A percentile compares a stretch with the other conserved stretches of the same genome.
Evolutionary conservation across 163 green algal species (phyloP).

Genomic region (Scenedesmus sp.): DNA sequence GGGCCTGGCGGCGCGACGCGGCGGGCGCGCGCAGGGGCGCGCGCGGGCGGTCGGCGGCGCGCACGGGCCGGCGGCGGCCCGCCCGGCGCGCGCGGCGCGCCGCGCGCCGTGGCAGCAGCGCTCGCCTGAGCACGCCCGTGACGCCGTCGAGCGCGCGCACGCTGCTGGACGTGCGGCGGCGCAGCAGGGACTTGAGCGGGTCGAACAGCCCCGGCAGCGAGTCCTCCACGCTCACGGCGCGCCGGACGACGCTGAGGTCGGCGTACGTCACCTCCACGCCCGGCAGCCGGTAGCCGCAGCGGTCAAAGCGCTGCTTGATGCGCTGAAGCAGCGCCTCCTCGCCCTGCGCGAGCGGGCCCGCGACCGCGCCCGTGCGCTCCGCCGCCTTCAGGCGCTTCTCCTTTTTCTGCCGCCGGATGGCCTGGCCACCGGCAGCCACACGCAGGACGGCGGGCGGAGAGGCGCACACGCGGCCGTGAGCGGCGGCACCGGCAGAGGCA

Average conservation of each 20-base stretch:
- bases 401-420: neutral
- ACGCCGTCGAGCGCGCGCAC: neutral
- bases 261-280: neutral
- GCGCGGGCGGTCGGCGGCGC: too few relatives aligned
- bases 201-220: neutral
- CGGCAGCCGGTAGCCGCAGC: neutral
- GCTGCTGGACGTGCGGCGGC: neutral
- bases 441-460: too few relatives aligned
- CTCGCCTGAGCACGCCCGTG: neutral
- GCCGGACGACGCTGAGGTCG: neutral
- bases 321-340: slow-evolving; percentile 9
- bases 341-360: neutral
- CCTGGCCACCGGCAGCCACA: too few relatives aligned
- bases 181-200: neutral
- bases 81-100: too few relatives aligned
- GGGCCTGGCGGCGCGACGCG: neutral
- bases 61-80: too few relatives aligned
- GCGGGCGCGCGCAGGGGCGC: too few relatives aligned
- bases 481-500: too few relatives aligned
- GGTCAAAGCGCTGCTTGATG: neutral
- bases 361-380: too few relatives aligned
- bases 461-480: too few relatives aligned
- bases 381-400: neutral
- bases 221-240: neutral
- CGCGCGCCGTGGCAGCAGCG: too few relatives aligned